phyloP scores from a whole-genome alignment of 2,329 filamentous ascomycete genomes.

The Shiraia sp. region DNA sequence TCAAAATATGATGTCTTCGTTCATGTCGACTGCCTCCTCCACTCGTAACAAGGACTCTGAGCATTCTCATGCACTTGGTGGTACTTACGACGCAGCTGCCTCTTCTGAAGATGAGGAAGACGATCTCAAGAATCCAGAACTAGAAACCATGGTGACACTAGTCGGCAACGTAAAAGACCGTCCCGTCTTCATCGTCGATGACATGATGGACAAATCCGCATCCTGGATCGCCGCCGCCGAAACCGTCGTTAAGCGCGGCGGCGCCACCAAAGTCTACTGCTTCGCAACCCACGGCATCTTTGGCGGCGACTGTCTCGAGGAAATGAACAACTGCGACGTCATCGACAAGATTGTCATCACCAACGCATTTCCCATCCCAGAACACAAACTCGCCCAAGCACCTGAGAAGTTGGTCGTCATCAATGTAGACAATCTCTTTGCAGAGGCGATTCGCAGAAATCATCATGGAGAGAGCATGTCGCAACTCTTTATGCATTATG shows the following conservation, averaged over 20 bases:
- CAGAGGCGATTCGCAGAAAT: constrained; percentile 92
- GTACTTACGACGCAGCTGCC: constrained; percentile 79
- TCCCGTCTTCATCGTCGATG: constrained; percentile 92
- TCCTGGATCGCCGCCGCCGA: constrained; percentile 98
- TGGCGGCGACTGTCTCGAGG: constrained; percentile 83
- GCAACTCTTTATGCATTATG: constrained; percentile 53
- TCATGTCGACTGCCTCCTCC: constrained; percentile 78
- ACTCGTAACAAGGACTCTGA: constrained; percentile 39
- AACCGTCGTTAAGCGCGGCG: constrained; percentile 90
- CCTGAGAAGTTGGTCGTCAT: constrained; percentile 82
- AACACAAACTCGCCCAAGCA: constrained; percentile 69
- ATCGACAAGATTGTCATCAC: constrained; percentile 95
- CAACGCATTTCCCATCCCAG: constrained; percentile 91
- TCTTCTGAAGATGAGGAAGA: constrained; percentile 93
- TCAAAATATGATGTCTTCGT: constrained; percentile 82
- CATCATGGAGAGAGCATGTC: constrained; percentile 88
- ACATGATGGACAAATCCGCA: constrained; percentile 97
- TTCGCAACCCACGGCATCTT: constrained; percentile 97
- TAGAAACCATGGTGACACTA: constrained; percentile 96
- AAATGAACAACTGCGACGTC: constrained; percentile 89
- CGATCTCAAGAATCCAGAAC: constrained; percentile 74
- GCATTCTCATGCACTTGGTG: constrained; percentile 75
- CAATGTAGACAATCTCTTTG: constrained; percentile 83
- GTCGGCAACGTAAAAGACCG: constrained; percentile 90
- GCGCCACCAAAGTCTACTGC: constrained; percentile 92